Percentiles rank a stretch among this genome's conserved stretches.
Evolutionary conservation across 2,329 filamentous ascomycete species (phyloP).

Genomic region (Diaporthe caulivora): DNA sequence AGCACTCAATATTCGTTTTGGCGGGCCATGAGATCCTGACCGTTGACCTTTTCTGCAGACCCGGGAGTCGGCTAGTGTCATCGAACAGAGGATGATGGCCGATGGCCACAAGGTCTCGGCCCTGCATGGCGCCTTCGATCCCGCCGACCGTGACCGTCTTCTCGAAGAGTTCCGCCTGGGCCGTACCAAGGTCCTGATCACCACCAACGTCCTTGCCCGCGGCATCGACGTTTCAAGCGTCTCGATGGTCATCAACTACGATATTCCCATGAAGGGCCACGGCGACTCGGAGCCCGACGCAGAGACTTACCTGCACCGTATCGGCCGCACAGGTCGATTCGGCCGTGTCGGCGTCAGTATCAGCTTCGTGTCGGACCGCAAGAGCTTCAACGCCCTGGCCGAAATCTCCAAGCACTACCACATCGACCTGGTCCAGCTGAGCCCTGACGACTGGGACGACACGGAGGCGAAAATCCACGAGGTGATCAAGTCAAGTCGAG

Average conservation of each 20-base stretch:
- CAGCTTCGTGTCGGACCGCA: conserved; percentile 90
- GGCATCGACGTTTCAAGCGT: conserved; percentile 94
- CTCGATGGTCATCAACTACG: conserved; percentile 99
- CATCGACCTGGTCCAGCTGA: conserved; percentile 84
- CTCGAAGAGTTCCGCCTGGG: conserved; percentile 89
- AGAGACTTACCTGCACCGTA: conserved; percentile 97
- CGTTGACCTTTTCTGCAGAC: conserved; percentile 65
- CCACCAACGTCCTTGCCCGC: conserved; percentile 95
- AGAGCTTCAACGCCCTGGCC: conserved; percentile 83
- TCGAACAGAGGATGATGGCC: conserved; percentile 85
- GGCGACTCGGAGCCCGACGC: conserved; percentile 88
- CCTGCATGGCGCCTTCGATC: conserved; percentile 89
- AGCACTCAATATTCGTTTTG: conserved; percentile 42
- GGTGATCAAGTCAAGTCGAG: conserved; percentile 79
- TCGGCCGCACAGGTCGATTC: conserved; percentile 96
- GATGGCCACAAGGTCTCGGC: conserved; percentile 95
- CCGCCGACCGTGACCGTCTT: conserved; percentile 82
- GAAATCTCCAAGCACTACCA: conserved; percentile 85
- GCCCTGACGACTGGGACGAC: conserved; percentile 90
- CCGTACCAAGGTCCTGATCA: conserved; percentile 94
- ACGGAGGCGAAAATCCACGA: conserved; percentile 86
- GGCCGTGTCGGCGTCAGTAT: conserved; percentile 96
- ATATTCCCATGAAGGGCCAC: conserved; percentile 80
- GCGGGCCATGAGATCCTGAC: neutral
- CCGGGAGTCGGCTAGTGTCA: conserved; percentile 85